Evolutionary conservation across 2,329 filamentous ascomycete genomes (phyloP).

Genomic region (Periconia digitata): DNA sequence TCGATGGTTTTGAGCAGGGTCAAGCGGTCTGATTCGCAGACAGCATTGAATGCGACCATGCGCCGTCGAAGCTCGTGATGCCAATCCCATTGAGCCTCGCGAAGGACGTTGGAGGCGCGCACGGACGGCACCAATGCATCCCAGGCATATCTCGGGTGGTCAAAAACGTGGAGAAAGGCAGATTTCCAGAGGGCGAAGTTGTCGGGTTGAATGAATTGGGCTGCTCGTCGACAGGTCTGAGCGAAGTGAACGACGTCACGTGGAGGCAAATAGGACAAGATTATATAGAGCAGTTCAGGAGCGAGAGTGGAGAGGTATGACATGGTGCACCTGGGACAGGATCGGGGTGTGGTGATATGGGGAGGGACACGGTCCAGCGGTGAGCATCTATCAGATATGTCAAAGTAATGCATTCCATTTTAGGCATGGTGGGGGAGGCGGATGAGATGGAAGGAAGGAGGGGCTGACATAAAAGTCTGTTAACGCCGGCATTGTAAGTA

Average conservation of each 20-base stretch:
- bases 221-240: constrained; percentile 16
- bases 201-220: constrained; percentile 17
- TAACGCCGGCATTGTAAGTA: background rate
- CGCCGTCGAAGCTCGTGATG: constrained; percentile 14
- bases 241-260: constrained; percentile 16
- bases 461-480: no score
- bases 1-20: constrained; percentile 1
- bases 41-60: constrained; percentile 10
- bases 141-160: constrained; percentile 25
- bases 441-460: no score
- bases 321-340: background rate
- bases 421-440: no score
- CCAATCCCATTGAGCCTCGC: constrained; percentile 23
- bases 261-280: constrained; percentile 18
- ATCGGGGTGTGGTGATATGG: background rate
- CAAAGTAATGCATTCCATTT: no score
- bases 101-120: constrained; percentile 13
- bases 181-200: constrained; percentile 24
- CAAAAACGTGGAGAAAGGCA: constrained; percentile 21
- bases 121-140: constrained; percentile 13
- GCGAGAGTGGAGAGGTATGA: constrained; percentile 4
- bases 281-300: constrained; percentile 22
- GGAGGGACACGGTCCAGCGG: background rate
- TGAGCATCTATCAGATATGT: no score
- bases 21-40: constrained; percentile 4